These are phyloP conservation scores for Aspergillus olivimuriae DNA, from an alignment of 495 filamentous ascomycete species.

Conservation along the genomic window DNA sequence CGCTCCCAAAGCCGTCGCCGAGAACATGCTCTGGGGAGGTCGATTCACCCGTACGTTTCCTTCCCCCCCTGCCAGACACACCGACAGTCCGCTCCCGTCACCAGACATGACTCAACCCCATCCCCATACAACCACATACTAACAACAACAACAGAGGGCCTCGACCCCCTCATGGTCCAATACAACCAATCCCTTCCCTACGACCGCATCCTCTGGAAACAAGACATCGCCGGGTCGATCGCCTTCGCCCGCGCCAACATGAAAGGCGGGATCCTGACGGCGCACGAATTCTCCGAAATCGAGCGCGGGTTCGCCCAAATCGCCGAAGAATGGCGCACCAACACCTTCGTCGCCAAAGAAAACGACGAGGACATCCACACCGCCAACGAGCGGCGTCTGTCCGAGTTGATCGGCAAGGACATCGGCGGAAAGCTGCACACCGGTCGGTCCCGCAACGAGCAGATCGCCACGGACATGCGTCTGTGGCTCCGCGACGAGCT, in stretches of 20 bases:
- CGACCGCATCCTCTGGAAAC: conserved; percentile 74
- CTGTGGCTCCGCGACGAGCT: conserved; percentile 83
- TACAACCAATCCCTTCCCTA: conserved; percentile 87
- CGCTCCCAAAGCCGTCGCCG: conserved; percentile 35
- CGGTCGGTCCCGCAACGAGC: conserved; percentile 86
- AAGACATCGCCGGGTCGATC: conserved; percentile 76
- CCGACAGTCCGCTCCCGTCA: too few species aligned
- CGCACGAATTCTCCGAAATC: conserved; percentile 69
- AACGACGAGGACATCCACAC: conserved; percentile 74
- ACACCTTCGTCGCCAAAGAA: conserved; percentile 38
- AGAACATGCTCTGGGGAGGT: conserved; percentile 75
- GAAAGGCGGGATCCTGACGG: conserved; percentile 67
- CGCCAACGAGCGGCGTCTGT: conserved; percentile 84
- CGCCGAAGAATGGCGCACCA: conserved; percentile 63
- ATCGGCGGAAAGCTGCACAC: conserved; percentile 92
- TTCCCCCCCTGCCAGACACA: too few species aligned
- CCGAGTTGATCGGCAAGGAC: conserved; percentile 82
- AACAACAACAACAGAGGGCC: conserved; percentile 48
- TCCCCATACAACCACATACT: background rate
- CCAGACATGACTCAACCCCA: too few species aligned
- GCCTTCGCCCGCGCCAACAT: conserved; percentile 84
- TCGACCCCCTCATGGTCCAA: conserved; percentile 81
- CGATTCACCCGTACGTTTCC: conserved; percentile 63
- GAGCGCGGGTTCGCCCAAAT: conserved; percentile 67
- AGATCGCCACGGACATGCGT: conserved; percentile 89